phyloP scores from a whole-genome alignment of 441 rosid genomes.

The Brassica balearica region DNA sequence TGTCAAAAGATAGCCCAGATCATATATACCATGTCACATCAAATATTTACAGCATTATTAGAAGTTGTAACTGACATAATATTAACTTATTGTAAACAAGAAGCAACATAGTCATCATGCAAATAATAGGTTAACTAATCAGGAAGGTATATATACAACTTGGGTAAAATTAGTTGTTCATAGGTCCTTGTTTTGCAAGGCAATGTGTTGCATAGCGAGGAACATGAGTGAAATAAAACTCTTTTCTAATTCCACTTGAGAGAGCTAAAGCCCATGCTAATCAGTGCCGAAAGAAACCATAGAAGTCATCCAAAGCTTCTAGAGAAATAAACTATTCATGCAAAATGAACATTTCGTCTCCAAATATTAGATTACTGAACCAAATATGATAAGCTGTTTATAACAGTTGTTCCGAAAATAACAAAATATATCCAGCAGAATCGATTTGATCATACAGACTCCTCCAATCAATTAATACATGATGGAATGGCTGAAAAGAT shows the following conservation, averaged over 20 bases:
- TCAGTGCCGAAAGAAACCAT: background rate
- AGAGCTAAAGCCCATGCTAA: no score
- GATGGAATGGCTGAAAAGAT: constrained; percentile 32
- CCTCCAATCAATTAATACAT: constrained; percentile 44
- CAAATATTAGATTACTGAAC: constrained; percentile 10
- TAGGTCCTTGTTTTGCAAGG: background rate
- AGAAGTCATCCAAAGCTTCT: background rate
- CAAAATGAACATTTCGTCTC: background rate
- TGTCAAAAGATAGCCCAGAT: no score
- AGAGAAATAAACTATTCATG: constrained; percentile 1
- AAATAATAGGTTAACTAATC: background rate
- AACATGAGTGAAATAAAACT: background rate
- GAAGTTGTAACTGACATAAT: background rate
- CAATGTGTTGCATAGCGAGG: background rate
- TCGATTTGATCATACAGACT: constrained; percentile 34
- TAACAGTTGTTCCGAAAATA: constrained; percentile 27
- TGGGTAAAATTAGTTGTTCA: background rate
- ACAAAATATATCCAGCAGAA: constrained; percentile 29
- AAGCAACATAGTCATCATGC: background rate
- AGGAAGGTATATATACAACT: background rate
- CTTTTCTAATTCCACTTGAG: background rate
- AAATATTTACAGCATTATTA: no score
- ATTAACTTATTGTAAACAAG: background rate
- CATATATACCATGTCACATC: no score
- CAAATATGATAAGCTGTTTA: constrained; percentile 6